Evolutionary conservation across 768 basidiomycete genomes (phyloP).

Genomic region (Agrocybe praecox): DNA sequence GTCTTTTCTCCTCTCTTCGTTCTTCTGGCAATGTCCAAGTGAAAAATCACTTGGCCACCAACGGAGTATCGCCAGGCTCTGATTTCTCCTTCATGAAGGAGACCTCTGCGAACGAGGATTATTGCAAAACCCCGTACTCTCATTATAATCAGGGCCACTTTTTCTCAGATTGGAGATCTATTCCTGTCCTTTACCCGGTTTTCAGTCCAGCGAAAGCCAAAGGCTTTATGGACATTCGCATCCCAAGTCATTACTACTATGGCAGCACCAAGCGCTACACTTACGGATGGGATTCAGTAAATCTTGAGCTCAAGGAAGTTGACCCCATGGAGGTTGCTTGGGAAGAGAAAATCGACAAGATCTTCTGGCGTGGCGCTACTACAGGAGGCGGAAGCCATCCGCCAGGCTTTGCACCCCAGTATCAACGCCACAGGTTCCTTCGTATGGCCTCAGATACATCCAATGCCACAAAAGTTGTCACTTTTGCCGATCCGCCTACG

Average conservation of each 20-base stretch:
- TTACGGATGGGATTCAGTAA: slow-evolving; percentile 87
- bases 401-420: slow-evolving; percentile 77
- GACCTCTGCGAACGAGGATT: slow-evolving; percentile 72
- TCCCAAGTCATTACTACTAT: slow-evolving; percentile 97
- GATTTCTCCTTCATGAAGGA: slow-evolving; percentile 67
- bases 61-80: slow-evolving; percentile 34
- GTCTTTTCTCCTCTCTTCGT: slow-evolving; percentile 79
- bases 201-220: slow-evolving; percentile 89
- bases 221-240: slow-evolving; percentile 89
- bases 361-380: slow-evolving; percentile 96
- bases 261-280: slow-evolving; percentile 81
- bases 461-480: slow-evolving; percentile 57
- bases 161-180: slow-evolving; percentile 94
- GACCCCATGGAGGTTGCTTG: slow-evolving; percentile 90
- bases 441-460: slow-evolving; percentile 71
- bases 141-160: slow-evolving; percentile 93
- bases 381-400: slow-evolving; percentile 93
- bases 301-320: slow-evolving; percentile 69
- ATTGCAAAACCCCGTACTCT: slow-evolving; percentile 80
- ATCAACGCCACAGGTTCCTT: slow-evolving; percentile 91
- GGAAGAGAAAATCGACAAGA: slow-evolving; percentile 83
- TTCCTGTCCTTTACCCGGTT: slow-evolving; percentile 88
- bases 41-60: slow-evolving; percentile 26
- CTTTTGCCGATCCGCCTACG: slow-evolving; percentile 67
- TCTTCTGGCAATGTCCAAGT: slow-evolving; percentile 37